phyloP scores from a whole-genome alignment of 2,329 filamentous ascomycete species.

The Phyllosticta citriasiana region DNA sequence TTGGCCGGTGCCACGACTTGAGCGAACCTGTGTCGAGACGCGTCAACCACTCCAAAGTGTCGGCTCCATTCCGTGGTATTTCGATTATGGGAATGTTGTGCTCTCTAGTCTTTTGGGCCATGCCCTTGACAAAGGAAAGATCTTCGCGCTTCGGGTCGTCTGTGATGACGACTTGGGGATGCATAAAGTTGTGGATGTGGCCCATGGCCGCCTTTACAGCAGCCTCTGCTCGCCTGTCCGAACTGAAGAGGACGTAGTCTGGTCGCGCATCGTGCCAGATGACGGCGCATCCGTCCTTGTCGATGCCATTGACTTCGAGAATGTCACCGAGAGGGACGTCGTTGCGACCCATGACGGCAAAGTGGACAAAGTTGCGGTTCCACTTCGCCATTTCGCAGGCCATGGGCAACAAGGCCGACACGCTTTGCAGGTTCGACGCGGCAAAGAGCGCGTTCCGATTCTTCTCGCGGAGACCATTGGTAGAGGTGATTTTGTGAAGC shows the following conservation, averaged over 20 bases:
- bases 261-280: constrained; percentile 64
- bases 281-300: constrained; percentile 53
- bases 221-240: constrained; percentile 57
- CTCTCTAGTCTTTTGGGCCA: constrained; percentile 45
- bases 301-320: constrained; percentile 69
- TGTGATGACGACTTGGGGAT: constrained; percentile 65
- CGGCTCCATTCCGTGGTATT: constrained; percentile 53
- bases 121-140: constrained; percentile 51
- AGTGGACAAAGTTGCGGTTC: constrained; percentile 66
- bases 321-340: constrained; percentile 60
- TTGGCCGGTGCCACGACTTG: constrained; percentile 65
- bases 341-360: constrained; percentile 66
- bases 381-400: constrained; percentile 75
- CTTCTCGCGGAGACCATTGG: constrained; percentile 39
- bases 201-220: constrained; percentile 55
- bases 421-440: constrained; percentile 63
- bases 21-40: constrained; percentile 65
- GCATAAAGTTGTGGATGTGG: constrained; percentile 63
- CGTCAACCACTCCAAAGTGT: constrained; percentile 65
- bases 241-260: constrained; percentile 60
- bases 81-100: constrained; percentile 59
- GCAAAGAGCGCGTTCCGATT: constrained; percentile 73
- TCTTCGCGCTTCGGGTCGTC: constrained; percentile 61
- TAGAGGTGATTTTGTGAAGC: constrained; percentile 49
- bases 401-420: constrained; percentile 63